Base-by-base conservation (phyloP, 129 eudicot genomes). In the Centaurea solstitialis region DNA sequence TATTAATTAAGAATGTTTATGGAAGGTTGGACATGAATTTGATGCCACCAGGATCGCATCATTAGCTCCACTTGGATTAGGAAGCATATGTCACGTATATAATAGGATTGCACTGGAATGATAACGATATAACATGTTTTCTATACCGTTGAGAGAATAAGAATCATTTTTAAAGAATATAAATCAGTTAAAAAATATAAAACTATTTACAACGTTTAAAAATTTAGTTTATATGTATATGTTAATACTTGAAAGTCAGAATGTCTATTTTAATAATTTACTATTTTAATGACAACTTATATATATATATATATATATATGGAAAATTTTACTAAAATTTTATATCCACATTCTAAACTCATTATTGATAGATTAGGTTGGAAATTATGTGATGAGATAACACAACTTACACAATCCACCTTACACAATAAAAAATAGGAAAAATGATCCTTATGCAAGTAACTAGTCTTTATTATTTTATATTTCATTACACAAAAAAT, bases 11-110 rank as follows among this genome's bases (percentile, higher is more conserved):
- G 79, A 84, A 66, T 79, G 80, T 79, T 84, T 79, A 50, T 74
- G 76, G 66, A 39, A 59, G 72, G 37, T 50, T 74, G 83, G 80
- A 39, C 84, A 84, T 79, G 71, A 77, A 73, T 62, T 38, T 73
- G 79, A 78, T 78, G 73, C 79, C 82, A 82, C 78, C n/a, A 79
- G 72, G 85, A 83, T 83, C 87, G 87, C 89, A 86, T 86, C 82
- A 79, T 74, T 72, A 62, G 68, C 76, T 70, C 89, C 81, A 82
- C 84, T 84, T 76, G 77, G 21, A 50, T 24, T 84, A 35, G 17
- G 37, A 62, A 77, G 81, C 87, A 39, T 79, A 80, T 64, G 84
- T 79, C 76, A 84, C 70, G 77, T 70, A 62, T 75, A 83, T 78
- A 78, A 67, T 72, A 41, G 87, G 87, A 83, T 64, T 50, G 75